Evolutionary conservation across 371 early-diverging fungal genomes (phyloP).

Genomic region (Thermomucor indicae-seudaticae): DNA sequence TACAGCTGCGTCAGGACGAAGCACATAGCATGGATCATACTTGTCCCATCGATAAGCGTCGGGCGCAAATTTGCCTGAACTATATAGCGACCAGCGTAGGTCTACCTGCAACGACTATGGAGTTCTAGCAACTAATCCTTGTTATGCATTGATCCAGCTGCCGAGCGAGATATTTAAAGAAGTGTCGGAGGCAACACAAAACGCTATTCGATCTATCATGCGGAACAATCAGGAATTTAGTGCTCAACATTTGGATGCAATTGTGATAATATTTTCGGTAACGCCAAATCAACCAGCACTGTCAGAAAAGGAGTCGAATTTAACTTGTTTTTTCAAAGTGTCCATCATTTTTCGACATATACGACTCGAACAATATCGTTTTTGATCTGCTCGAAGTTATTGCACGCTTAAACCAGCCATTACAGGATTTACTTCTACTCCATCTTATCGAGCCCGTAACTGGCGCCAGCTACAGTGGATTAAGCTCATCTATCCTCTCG

Average conservation of each 20-base stretch:
- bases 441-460: conserved; percentile 17
- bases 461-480: conserved; percentile 4
- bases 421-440: conserved; percentile 19
- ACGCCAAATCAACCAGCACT: neutral
- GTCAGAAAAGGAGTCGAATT: conserved; percentile 13
- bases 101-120: too few species aligned
- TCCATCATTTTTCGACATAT: conserved; percentile 11
- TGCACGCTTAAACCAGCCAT: conserved; percentile 3
- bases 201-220: neutral
- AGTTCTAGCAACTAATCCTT: too few species aligned
- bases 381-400: conserved; percentile 28
- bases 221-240: neutral
- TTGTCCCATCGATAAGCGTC: conserved; percentile 18
- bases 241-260: neutral
- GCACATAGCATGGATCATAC: too few species aligned
- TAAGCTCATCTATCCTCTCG: too few species aligned
- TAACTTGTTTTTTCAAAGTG: conserved; percentile 2
- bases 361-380: too few species aligned
- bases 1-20: too few species aligned
- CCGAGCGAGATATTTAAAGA: too few species aligned
- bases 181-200: neutral
- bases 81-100: too few species aligned
- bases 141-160: too few species aligned
- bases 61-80: too few species aligned
- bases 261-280: neutral